These are phyloP conservation scores for Penicillium cataractarum DNA, from an alignment of 495 filamentous ascomycete genomes.

Conservation along the genomic window DNA sequence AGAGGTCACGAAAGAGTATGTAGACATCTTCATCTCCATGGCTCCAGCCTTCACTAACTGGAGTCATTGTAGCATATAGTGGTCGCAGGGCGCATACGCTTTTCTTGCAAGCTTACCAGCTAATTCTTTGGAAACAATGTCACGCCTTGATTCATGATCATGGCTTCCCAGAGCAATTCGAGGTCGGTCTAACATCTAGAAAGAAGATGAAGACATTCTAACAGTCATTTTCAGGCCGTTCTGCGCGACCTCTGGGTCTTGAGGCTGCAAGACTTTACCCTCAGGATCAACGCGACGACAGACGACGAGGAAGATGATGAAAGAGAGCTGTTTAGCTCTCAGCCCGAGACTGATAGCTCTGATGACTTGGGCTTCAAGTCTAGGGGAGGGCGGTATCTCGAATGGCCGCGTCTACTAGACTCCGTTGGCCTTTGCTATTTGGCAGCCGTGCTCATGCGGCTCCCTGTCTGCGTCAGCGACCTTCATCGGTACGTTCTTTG, in stretches of 20 bases:
- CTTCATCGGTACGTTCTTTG: slow-evolving; percentile 53
- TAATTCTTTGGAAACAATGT: slow-evolving; percentile 80
- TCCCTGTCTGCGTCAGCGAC: slow-evolving; percentile 66
- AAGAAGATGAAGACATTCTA: not conserved
- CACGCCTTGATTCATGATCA: slow-evolving; percentile 62
- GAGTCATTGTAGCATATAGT: slow-evolving; percentile 42
- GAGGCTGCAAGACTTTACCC: slow-evolving; percentile 56
- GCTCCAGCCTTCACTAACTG: slow-evolving; percentile 4
- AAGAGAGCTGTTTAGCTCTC: slow-evolving; percentile 56
- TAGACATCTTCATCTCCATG: not conserved
- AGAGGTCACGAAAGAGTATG: slow-evolving; percentile 55
- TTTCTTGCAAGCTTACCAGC: slow-evolving; percentile 82
- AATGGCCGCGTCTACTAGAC: slow-evolving; percentile 63
- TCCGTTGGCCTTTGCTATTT: slow-evolving; percentile 70
- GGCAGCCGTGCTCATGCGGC: slow-evolving; percentile 62
- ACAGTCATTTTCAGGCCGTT: slow-evolving; percentile 43
- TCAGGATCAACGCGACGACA: slow-evolving; percentile 42
- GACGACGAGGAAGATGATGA: slow-evolving; percentile 36
- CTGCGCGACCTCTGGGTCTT: slow-evolving; percentile 73
- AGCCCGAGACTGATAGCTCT: slow-evolving; percentile 40
- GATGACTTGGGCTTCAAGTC: slow-evolving; percentile 30
- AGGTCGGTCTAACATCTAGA: slow-evolving; percentile 46
- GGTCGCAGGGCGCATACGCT: slow-evolving; percentile 71
- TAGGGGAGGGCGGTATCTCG: slow-evolving; percentile 23
- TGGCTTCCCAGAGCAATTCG: slow-evolving; percentile 65